Evolutionary conservation across 257 asterid species (phyloP).

Genomic region (Plantago elongata): DNA sequence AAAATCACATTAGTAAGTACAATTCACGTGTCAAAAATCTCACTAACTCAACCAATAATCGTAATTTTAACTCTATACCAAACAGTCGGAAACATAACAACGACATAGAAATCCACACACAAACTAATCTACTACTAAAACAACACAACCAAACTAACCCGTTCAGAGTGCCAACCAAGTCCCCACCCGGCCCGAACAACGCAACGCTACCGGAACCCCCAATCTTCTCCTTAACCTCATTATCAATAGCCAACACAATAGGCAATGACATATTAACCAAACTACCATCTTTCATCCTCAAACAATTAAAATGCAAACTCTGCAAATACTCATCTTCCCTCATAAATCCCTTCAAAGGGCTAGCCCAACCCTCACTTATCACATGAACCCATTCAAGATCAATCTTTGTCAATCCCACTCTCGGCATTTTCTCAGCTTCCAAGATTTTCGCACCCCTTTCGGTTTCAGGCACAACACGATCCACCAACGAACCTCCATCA

Average conservation of each 20-base stretch:
- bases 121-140: background rate
- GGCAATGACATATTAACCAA: conserved; percentile 80
- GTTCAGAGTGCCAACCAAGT: conserved; percentile 56
- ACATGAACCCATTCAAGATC: conserved; percentile 93
- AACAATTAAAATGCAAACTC: conserved; percentile 74
- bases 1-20: too few relatives aligned
- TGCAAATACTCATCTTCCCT: conserved; percentile 80
- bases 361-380: conserved; percentile 90
- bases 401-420: conserved; percentile 51
- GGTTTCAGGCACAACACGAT: conserved; percentile 65
- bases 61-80: too few relatives aligned
- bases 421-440: conserved; percentile 56
- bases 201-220: conserved; percentile 48
- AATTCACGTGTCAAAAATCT: too few relatives aligned
- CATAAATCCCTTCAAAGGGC: conserved; percentile 81
- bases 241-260: conserved; percentile 71
- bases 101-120: background rate
- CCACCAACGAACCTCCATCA: conserved; percentile 75
- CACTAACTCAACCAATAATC: too few relatives aligned
- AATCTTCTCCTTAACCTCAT: conserved; percentile 45
- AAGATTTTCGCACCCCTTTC: conserved; percentile 32
- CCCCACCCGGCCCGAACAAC: conserved; percentile 48
- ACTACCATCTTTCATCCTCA: conserved; percentile 60
- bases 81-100: too few relatives aligned
- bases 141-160: conserved; percentile 33